phyloP scores from a whole-genome alignment of 2,329 filamentous ascomycete genomes.

The Colletotrichum falcatum region DNA sequence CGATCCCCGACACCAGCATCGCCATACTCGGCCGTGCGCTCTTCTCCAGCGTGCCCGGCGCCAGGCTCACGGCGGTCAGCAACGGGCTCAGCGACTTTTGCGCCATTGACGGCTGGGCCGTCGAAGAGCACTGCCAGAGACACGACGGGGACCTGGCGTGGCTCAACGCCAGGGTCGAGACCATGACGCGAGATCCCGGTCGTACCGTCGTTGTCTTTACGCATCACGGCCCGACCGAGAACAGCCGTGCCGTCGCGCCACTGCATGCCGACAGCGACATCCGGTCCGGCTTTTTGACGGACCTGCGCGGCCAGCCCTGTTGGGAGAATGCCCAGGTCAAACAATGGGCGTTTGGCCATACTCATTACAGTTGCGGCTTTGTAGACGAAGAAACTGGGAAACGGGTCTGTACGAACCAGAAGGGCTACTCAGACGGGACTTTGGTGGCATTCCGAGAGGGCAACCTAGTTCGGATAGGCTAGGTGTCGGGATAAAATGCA shows the following conservation, averaged over 20 bases:
- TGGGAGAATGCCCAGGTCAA: slow-evolving; percentile 52
- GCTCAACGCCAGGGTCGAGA: slow-evolving; percentile 53
- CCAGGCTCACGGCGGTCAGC: slow-evolving; percentile 48
- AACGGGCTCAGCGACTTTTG: slow-evolving; percentile 64
- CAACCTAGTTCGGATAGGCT: not conserved
- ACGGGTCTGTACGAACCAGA: slow-evolving; percentile 52
- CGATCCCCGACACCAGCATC: slow-evolving; percentile 43
- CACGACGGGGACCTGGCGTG: slow-evolving; percentile 55
- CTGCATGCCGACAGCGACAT: slow-evolving; percentile 48
- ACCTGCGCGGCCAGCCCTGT: slow-evolving; percentile 52
- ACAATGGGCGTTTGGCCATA: slow-evolving; percentile 62
- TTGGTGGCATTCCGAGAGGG: not conserved
- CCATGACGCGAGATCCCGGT: slow-evolving; percentile 32
- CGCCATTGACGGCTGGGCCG: slow-evolving; percentile 54
- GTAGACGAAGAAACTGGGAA: slow-evolving; percentile 8
- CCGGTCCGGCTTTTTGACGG: slow-evolving; percentile 54
- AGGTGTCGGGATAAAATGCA: too few species aligned
- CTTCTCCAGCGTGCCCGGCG: not conserved
- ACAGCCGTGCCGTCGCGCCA: slow-evolving; percentile 50
- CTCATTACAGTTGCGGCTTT: slow-evolving; percentile 58
- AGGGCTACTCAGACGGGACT: slow-evolving; percentile 48
- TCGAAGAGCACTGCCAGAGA: slow-evolving; percentile 51
- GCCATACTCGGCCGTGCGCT: slow-evolving; percentile 52
- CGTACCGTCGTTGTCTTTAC: slow-evolving; percentile 54
- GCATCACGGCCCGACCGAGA: slow-evolving; percentile 56